Conservation (phyloP, 2,329 filamentous ascomycete genomes). For the Fusarium bulbicola region DNA sequence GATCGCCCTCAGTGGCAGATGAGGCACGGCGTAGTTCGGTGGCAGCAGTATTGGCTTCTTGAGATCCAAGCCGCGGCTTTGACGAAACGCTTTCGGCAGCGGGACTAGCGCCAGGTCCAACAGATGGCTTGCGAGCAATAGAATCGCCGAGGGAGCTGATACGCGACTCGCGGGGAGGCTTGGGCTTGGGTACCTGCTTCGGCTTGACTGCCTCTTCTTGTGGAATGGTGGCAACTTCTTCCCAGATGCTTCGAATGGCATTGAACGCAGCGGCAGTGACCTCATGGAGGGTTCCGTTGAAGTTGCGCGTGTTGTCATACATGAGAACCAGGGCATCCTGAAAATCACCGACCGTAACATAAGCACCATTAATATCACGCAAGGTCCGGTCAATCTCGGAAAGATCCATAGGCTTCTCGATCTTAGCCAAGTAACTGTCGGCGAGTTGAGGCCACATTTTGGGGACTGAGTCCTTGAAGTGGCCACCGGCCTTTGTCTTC, state of each 20-base stretch:
- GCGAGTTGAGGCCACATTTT: constrained; percentile 79
- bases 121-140: constrained; percentile 42
- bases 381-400: constrained; percentile 82
- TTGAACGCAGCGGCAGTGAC: constrained; percentile 68
- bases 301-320: constrained; percentile 78
- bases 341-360: constrained; percentile 76
- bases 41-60: constrained; percentile 22
- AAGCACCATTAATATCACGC: constrained; percentile 67
- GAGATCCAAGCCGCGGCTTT: constrained; percentile 32
- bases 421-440: constrained; percentile 72
- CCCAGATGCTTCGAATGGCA: constrained; percentile 66
- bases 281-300: constrained; percentile 82
- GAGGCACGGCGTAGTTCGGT: constrained; percentile 75
- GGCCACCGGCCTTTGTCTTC: constrained; percentile 81
- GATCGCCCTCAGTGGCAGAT: constrained; percentile 75
- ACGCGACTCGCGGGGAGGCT: constrained; percentile 49
- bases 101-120: constrained; percentile 44
- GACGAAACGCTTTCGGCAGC: constrained; percentile 35
- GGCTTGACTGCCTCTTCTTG: constrained; percentile 66
- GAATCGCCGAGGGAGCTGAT: constrained; percentile 39
- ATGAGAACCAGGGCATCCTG: constrained; percentile 80
- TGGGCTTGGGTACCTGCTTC: constrained; percentile 57
- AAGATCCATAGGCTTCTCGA: constrained; percentile 86
- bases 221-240: constrained; percentile 55
- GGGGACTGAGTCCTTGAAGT: constrained; percentile 83